Percentiles rank a stretch among this genome's conserved stretches.
Conservation (phyloP, 495 filamentous ascomycete genomes). For the Xylaria intraflava region DNA sequence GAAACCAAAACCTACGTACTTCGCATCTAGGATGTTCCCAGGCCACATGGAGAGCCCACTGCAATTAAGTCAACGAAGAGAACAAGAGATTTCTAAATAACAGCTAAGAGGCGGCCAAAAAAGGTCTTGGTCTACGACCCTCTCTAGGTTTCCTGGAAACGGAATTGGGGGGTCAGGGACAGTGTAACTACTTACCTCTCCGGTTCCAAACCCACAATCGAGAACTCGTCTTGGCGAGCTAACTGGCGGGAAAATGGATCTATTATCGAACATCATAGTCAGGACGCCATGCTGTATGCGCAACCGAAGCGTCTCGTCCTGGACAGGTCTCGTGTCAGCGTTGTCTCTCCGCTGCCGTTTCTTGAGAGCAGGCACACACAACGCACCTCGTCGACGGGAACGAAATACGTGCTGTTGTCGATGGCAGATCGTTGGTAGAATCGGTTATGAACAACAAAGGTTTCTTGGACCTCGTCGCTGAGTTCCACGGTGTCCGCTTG, state of each 20-base stretch:
- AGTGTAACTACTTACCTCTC: conserved; percentile 39
- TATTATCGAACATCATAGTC: conserved; percentile 63
- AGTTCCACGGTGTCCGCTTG: conserved; percentile 30
- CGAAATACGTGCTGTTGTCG: conserved; percentile 65
- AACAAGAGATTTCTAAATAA: not conserved
- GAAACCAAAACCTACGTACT: conserved; percentile 41
- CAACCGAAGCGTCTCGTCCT: conserved; percentile 80
- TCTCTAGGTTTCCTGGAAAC: not conserved
- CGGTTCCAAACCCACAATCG: conserved; percentile 72
- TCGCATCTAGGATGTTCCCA: conserved; percentile 66
- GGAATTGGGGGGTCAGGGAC: conserved; percentile 45
- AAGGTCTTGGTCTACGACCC: not conserved
- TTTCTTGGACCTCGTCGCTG: conserved; percentile 49
- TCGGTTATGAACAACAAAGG: conserved; percentile 59
- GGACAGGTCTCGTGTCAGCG: conserved; percentile 16
- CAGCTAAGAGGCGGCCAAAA: not conserved
- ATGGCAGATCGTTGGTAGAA: conserved; percentile 70
- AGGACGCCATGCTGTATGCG: conserved; percentile 65
- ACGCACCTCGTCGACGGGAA: conserved; percentile 75
- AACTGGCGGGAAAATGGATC: conserved; percentile 76
- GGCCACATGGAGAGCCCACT: conserved; percentile 43
- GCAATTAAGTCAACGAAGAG: not conserved
- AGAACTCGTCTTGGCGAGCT: conserved; percentile 56
- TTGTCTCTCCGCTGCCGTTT: not conserved
- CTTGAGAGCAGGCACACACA: conserved; percentile 2